phyloP scores from a whole-genome alignment of 2,329 filamentous ascomycete genomes.

The Thielaviopsis musarum region DNA sequence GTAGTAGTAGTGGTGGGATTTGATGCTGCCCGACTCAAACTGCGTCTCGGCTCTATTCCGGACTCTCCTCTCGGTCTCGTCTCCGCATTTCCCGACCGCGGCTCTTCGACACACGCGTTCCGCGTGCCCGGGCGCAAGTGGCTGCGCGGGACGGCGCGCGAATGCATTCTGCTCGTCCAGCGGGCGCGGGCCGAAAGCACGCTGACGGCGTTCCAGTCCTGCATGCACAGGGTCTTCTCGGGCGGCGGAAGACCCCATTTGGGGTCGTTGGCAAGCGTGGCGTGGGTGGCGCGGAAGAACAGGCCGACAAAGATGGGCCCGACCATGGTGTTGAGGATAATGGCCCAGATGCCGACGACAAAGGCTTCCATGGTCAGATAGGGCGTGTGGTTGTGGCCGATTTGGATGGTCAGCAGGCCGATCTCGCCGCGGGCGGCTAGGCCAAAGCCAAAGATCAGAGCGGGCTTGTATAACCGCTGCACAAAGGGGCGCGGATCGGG shows the following conservation, averaged over 20 bases:
- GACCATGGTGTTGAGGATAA: slow-evolving; percentile 37
- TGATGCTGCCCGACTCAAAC: background rate
- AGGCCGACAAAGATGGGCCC: slow-evolving; percentile 35
- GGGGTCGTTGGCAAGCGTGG: slow-evolving; percentile 2
- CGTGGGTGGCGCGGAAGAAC: slow-evolving; percentile 19
- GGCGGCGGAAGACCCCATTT: slow-evolving; percentile 5
- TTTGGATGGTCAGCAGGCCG: slow-evolving; percentile 34
- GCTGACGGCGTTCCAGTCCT: slow-evolving; percentile 7
- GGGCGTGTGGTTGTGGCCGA: slow-evolving; percentile 19
- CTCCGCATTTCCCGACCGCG: background rate
- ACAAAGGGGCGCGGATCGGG: background rate
- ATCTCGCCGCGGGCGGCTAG: slow-evolving; percentile 46
- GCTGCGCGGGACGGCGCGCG: slow-evolving; percentile 4
- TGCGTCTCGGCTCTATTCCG: background rate
- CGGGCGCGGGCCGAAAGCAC: background rate
- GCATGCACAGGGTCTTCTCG: background rate
- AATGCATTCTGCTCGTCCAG: slow-evolving; percentile 10
- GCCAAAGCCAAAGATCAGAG: slow-evolving; percentile 36
- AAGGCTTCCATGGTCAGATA: slow-evolving; percentile 37
- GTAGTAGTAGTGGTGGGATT: too few relatives aligned
- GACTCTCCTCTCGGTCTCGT: background rate
- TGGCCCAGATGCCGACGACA: slow-evolving; percentile 37
- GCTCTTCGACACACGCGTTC: background rate
- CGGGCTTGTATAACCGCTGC: slow-evolving; percentile 27
- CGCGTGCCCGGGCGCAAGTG: background rate